A percentile compares a stretch with the other conserved stretches of the same genome.
Conservation (phyloP, 345 rosid species). For the Microthlaspi erraticum region DNA sequence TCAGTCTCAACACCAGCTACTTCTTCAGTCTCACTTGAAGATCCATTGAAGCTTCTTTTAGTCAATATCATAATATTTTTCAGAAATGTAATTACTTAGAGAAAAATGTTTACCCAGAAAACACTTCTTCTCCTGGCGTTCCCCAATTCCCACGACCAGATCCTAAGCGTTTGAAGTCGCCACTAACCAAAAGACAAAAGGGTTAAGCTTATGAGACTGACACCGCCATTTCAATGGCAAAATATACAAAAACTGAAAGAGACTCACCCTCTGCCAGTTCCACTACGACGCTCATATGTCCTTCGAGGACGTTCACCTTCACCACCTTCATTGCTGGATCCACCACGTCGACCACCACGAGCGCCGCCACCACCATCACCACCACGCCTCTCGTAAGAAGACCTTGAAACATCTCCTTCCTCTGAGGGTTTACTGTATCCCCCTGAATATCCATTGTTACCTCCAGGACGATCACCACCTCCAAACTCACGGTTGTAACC, state of each 20-base stretch:
- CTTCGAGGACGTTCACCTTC: conserved; percentile 81
- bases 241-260: not conserved
- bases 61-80: not conserved
- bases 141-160: conserved; percentile 99
- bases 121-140: conserved; percentile 67
- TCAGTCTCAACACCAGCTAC: conserved; percentile 58
- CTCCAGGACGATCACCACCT: conserved; percentile 50
- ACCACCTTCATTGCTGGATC: conserved; percentile 62
- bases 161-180: conserved; percentile 84
- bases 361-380: conserved; percentile 48
- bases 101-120: conserved; percentile 62
- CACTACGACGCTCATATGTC: conserved; percentile 80
- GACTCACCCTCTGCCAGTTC: conserved; percentile 94
- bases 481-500: conserved; percentile 66
- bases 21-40: conserved; percentile 71
- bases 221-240: conserved; percentile 15
- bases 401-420: conserved; percentile 67
- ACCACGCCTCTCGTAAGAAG: conserved; percentile 53
- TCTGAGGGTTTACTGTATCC: conserved; percentile 62
- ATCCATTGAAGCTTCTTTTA: conserved; percentile 30
- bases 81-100: not conserved
- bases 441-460: conserved; percentile 63
- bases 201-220: not conserved
- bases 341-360: conserved; percentile 80
- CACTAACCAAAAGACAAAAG: conserved; percentile 46